Evolutionary conservation across 2,329 filamentous ascomycete genomes (phyloP).

Genomic region (Zymoseptoria brevis): DNA sequence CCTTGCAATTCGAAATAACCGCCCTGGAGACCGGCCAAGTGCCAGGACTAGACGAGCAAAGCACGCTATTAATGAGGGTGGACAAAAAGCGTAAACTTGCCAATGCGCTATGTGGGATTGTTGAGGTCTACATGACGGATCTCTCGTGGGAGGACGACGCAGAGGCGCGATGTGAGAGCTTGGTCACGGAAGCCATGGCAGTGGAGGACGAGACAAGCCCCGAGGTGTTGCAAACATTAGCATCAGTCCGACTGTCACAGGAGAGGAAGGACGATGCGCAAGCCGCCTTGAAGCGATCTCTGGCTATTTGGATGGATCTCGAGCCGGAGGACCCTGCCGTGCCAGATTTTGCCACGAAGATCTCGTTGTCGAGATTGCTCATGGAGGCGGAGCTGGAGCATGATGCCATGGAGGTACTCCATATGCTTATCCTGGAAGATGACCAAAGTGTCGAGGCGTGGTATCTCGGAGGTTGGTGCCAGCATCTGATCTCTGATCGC

Average conservation of each 20-base stretch:
- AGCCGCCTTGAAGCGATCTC: constrained; percentile 67
- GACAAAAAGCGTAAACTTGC: constrained; percentile 77
- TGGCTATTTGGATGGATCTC: constrained; percentile 75
- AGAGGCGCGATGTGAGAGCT: constrained; percentile 75
- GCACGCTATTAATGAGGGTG: constrained; percentile 40
- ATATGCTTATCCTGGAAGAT: constrained; percentile 77
- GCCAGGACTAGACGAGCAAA: constrained; percentile 24
- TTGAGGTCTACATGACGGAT: constrained; percentile 98
- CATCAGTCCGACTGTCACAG: constrained; percentile 90
- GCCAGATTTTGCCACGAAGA: constrained; percentile 77
- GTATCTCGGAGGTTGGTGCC: constrained; percentile 93
- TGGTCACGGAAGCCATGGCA: constrained; percentile 84
- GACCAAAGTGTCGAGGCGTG: constrained; percentile 92
- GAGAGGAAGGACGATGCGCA: constrained; percentile 68
- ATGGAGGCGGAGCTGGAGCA: constrained; percentile 86
- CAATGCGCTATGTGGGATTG: constrained; percentile 85
- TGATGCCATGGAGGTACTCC: constrained; percentile 76
- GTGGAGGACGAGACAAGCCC: constrained; percentile 66
- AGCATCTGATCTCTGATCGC: constrained; percentile 71
- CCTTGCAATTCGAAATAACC: constrained; percentile 65
- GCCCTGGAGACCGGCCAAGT: constrained; percentile 45
- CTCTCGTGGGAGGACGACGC: constrained; percentile 70
- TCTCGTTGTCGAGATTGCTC: constrained; percentile 74
- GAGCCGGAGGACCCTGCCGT: constrained; percentile 63
- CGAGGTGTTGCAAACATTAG: constrained; percentile 91